Conservation (phyloP, 2,329 filamentous ascomycete species). For the Ascochyta fabae region DNA sequence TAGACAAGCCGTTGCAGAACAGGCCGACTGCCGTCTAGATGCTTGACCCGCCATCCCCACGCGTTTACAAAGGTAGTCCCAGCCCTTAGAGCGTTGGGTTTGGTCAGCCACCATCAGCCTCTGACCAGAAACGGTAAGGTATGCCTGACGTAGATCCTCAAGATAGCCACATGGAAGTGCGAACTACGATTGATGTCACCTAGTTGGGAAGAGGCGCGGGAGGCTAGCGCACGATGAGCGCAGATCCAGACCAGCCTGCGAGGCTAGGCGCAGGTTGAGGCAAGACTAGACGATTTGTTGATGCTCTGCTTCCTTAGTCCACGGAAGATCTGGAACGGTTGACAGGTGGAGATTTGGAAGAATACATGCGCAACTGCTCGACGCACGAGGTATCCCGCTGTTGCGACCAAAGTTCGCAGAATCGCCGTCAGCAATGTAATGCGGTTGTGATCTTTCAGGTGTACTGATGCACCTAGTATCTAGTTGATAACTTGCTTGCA, state of each 20-base stretch:
- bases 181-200: background rate
- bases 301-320: background rate
- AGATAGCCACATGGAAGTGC: constrained; percentile 5
- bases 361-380: too few species aligned
- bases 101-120: constrained; percentile 3
- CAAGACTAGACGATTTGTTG: background rate
- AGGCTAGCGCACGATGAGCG: constrained; percentile 1
- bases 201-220: background rate
- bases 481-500: background rate
- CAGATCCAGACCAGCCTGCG: background rate
- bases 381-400: too few species aligned
- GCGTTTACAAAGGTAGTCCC: background rate
- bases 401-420: too few species aligned
- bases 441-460: background rate
- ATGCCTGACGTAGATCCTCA: constrained; percentile 7
- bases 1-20: background rate
- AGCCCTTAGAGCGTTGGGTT: constrained; percentile 1
- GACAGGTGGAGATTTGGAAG: too few species aligned
- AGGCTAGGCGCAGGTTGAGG: background rate
- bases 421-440: background rate
- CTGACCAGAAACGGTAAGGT: background rate
- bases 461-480: background rate
- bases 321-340: background rate
- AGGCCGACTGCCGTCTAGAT: background rate
- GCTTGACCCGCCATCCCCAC: constrained; percentile 6